A percentile compares a stretch with the other conserved stretches of the same genome.
phyloP scores from a whole-genome alignment of 2,329 filamentous ascomycete species.

The Fusarium floridanum region DNA sequence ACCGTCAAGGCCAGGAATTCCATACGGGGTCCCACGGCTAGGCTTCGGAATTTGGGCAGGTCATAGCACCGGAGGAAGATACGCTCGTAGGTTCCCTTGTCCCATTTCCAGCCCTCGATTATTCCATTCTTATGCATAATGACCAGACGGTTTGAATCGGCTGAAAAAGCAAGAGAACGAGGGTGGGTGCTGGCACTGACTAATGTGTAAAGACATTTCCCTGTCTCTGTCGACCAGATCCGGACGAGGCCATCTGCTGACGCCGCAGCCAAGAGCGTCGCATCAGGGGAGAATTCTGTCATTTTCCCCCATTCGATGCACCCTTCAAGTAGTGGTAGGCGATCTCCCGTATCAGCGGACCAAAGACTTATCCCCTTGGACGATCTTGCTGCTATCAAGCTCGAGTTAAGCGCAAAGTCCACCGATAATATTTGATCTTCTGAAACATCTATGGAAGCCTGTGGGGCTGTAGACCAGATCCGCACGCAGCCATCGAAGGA shows the following conservation, averaged over 20 bases:
- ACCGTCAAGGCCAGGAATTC: neutral
- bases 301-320: neutral
- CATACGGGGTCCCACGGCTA: neutral
- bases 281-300: neutral
- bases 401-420: neutral
- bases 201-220: neutral
- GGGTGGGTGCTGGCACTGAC: neutral
- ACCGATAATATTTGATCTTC: neutral
- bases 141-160: neutral
- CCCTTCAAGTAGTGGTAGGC: neutral
- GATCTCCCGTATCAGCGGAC: neutral
- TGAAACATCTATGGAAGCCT: neutral
- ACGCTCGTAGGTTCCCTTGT: neutral
- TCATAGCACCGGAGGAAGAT: neutral
- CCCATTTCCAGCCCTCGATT: neutral
- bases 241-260: neutral
- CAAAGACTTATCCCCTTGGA: neutral
- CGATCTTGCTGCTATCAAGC: neutral
- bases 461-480: neutral
- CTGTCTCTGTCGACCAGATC: neutral
- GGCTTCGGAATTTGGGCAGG: neutral
- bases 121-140: neutral
- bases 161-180: neutral
- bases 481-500: neutral
- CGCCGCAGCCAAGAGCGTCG: neutral